These are phyloP conservation scores for Trametes punicea DNA, from an alignment of 768 basidiomycete genomes.

Conservation along the genomic window DNA sequence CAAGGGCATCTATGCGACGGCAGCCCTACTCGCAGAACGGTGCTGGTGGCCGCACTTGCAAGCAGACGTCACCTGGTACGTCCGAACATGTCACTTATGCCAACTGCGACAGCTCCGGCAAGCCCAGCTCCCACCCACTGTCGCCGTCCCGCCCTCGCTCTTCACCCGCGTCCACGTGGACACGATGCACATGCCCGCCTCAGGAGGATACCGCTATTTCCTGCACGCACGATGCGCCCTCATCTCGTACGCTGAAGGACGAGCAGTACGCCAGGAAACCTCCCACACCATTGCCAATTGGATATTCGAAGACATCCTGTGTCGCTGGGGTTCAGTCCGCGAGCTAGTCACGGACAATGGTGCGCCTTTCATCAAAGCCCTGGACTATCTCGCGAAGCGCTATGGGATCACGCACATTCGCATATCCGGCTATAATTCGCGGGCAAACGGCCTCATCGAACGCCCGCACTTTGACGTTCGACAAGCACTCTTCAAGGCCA, in stretches of 20 bases:
- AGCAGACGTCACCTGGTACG: constrained; percentile 22
- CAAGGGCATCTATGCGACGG: constrained; percentile 19
- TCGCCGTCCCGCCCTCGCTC: constrained; percentile 18
- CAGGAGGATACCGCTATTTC: constrained; percentile 34
- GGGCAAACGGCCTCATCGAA: too few species aligned
- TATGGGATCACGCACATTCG: too few species aligned
- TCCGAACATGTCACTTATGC: constrained; percentile 37
- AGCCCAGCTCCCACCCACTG: constrained; percentile 25
- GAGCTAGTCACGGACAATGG: too few species aligned
- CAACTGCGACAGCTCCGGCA: constrained; percentile 29
- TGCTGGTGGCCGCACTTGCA: constrained; percentile 30
- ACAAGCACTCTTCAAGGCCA: constrained; percentile 39
- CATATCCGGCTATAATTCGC: too few species aligned
- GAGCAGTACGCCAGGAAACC: constrained; percentile 29
- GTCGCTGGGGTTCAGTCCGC: too few species aligned
- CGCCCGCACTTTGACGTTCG: constrained; percentile 40
- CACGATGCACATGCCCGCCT: constrained; percentile 39
- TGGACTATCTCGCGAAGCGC: too few species aligned
- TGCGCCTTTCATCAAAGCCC: too few species aligned
- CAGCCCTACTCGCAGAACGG: constrained; percentile 5
- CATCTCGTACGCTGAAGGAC: too few species aligned
- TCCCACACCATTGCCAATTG: constrained; percentile 28
- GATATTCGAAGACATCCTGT: constrained; percentile 37
- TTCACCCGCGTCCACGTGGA: constrained; percentile 39
- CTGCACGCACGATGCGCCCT: constrained; percentile 38